phyloP scores from a whole-genome alignment of 176 grass and related monocot species.

The Cymbopogon citratus region DNA sequence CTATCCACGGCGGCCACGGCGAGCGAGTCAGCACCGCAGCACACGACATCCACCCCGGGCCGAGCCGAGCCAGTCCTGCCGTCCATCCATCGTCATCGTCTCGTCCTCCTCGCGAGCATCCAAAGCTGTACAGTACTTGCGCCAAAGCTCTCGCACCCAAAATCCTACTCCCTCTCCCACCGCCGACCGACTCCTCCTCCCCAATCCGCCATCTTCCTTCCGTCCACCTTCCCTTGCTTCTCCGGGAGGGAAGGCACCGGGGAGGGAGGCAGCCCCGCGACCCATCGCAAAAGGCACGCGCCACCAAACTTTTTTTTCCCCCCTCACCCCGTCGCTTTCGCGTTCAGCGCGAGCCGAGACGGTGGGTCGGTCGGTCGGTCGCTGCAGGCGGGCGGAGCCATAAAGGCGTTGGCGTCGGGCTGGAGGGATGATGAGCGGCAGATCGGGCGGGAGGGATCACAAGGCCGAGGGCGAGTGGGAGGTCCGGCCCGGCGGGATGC shows the following conservation, averaged over 20 bases:
- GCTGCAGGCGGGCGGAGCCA: neutral
- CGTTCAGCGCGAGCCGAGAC: neutral
- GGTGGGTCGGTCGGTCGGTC: slow-evolving; percentile 11
- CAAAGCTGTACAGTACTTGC: slow-evolving; percentile 22
- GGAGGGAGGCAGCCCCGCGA: slow-evolving; percentile 25
- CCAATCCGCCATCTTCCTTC: neutral
- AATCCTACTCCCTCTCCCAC: slow-evolving; percentile 10
- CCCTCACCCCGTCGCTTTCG: slow-evolving; percentile 34
- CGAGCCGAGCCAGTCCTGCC: neutral
- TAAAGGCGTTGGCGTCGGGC: slow-evolving; percentile 14
- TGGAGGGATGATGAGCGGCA: slow-evolving; percentile 21
- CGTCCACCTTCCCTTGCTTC: slow-evolving; percentile 34
- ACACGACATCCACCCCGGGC: slow-evolving; percentile 2
- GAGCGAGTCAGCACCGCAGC: neutral
- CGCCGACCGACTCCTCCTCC: neutral
- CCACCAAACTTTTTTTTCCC: slow-evolving; percentile 23
- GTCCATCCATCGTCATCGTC: neutral
- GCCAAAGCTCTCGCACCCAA: neutral
- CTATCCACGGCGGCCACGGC: slow-evolving; percentile 1
- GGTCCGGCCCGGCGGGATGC: slow-evolving; percentile 85
- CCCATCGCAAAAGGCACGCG: slow-evolving; percentile 34
- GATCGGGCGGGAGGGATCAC: slow-evolving; percentile 31
- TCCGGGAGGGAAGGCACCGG: slow-evolving; percentile 38
- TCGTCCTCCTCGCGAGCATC: slow-evolving; percentile 13
- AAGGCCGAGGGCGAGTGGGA: slow-evolving; percentile 58